Evolutionary conservation across 306 rosid genomes (phyloP), one percentile per base, ranked within the genome.

Genomic region (Pyrus communis): DNA sequence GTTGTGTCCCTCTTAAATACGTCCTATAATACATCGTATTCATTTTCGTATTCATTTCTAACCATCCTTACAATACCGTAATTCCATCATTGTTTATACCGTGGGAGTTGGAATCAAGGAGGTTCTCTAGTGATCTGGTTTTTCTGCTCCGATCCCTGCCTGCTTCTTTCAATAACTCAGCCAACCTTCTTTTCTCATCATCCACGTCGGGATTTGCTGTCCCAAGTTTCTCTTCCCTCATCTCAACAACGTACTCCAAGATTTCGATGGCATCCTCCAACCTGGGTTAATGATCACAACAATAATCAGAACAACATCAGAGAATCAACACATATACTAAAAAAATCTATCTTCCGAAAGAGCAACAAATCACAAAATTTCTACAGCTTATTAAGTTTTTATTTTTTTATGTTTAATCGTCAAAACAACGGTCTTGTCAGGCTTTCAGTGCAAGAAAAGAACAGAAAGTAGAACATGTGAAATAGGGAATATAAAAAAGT

Each of bases 161-260:
- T 17, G 96, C 86, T 85, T 96, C 98, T 92, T 91, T 96, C 84
- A 96, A 78, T 83, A 92, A 76, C 83, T 88, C 90, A 0, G 89
- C 81, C 88, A 96, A 78, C 85, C 99, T 96, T 83, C 88, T 91
- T 80, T 89, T 96, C 88, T 96, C 99, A 71, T 96, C 97, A 61
- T 77, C 89, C 46, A 96, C 98, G 52, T 92, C 99, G 11, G 97
- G 87, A 85, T 91, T 88, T 60, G 96, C 98, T 19, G 99, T 96
- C 67, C 99, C 99, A 6, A 96, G 97, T 52, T 91, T 96, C 83
- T 92, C 96, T 75, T 92, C 98, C 69, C 99, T 89, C 86, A 79
- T 86, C 52, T 66, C 88, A 7, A 91, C 91, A 18, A 96, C 90
- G 77, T 81, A 73, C 64, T 96, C 99, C 87, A 96, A 82, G 66